Evolutionary conservation across 129 eudicot genomes (phyloP).

Genomic region (Ambrosia artemisiifolia): DNA sequence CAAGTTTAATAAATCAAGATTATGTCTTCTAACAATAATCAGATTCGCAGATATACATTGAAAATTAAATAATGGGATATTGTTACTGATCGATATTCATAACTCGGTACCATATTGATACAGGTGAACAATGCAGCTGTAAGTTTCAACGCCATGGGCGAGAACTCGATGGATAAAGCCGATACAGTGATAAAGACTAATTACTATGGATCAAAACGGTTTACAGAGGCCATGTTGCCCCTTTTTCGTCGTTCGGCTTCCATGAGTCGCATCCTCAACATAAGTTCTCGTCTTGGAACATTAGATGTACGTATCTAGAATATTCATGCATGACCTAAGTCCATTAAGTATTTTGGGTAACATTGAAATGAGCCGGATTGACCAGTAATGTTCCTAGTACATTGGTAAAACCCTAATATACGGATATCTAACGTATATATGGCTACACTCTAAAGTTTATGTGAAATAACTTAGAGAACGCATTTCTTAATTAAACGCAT

Average conservation of each 20-base stretch:
- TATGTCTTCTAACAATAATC: too few species aligned
- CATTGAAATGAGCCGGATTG: background rate
- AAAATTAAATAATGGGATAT: background rate
- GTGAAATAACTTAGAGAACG: background rate
- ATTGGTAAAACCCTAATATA: background rate
- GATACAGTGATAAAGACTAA: slow-evolving; percentile 64
- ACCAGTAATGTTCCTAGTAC: too few species aligned
- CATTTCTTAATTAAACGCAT: background rate
- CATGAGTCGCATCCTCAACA: slow-evolving; percentile 60
- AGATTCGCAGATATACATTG: background rate
- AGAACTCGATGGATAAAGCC: slow-evolving; percentile 63
- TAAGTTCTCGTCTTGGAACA: slow-evolving; percentile 86
- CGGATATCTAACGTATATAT: background rate
- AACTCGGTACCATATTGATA: background rate
- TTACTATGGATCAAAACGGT: slow-evolving; percentile 59
- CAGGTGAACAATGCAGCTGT: slow-evolving; percentile 92
- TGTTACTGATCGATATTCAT: background rate
- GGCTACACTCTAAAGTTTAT: background rate
- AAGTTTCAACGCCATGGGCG: slow-evolving; percentile 52
- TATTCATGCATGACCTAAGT: background rate
- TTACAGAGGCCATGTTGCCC: slow-evolving; percentile 72
- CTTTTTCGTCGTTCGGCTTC: slow-evolving; percentile 39
- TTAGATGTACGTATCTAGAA: slow-evolving; percentile 42
- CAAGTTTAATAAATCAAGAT: too few species aligned
- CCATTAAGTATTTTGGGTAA: background rate